A percentile compares a stretch with the other conserved stretches of the same genome.
Evolutionary conservation across 345 rosid genomes (phyloP).

Genomic region (Citrus inodora): DNA sequence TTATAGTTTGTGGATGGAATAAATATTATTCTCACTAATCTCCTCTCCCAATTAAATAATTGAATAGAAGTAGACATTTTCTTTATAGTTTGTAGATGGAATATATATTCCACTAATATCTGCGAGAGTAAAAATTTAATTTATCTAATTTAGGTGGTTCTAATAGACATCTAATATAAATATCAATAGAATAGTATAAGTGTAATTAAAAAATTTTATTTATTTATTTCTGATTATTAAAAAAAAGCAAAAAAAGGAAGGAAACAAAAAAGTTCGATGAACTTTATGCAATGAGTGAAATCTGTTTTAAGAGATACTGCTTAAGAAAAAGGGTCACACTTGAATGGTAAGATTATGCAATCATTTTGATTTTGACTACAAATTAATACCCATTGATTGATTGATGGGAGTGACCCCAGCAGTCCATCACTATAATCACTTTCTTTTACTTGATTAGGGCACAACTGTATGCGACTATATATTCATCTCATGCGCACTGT

Average conservation of each 20-base stretch:
- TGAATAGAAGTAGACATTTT: too few species aligned
- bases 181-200: accelerated
- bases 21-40: too few species aligned
- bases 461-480: conserved; percentile 17
- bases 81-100: too few species aligned
- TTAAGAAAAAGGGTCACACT: conserved; percentile 13
- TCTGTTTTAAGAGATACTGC: conserved; percentile 19
- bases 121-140: too few species aligned
- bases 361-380: conserved; percentile 36
- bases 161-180: too few species aligned
- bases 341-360: conserved; percentile 28
- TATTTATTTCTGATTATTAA: too few species aligned
- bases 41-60: too few species aligned
- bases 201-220: too few species aligned
- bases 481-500: background rate
- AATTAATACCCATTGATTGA: conserved; percentile 12
- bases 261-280: background rate
- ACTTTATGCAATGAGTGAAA: background rate
- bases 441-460: conserved; percentile 10
- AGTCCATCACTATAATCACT: conserved; percentile 6
- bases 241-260: too few species aligned
- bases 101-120: too few species aligned
- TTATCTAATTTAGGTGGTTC: accelerated
- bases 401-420: conserved; percentile 1
- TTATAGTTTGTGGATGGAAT: too few species aligned